phyloP scores from a whole-genome alignment of 2,329 filamentous ascomycete species.

The Colletotrichum phormii region DNA sequence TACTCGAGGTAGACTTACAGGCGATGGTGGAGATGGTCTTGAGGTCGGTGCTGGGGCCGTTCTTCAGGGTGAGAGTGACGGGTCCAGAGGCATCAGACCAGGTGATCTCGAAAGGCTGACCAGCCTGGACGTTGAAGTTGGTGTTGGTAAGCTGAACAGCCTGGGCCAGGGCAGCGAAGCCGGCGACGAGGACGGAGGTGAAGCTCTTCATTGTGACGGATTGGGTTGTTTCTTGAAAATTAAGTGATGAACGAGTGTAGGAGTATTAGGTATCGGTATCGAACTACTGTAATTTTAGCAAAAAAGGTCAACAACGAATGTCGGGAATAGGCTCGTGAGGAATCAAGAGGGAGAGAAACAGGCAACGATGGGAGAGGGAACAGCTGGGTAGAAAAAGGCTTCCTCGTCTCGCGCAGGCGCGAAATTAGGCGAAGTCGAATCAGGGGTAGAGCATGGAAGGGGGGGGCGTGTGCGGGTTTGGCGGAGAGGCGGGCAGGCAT shows the following conservation, averaged over 20 bases:
- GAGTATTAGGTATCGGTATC: conserved; percentile 33
- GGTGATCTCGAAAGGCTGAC: conserved; percentile 55
- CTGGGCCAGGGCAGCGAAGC: conserved; percentile 45
- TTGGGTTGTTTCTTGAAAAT: conserved; percentile 35
- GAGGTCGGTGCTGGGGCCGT: conserved; percentile 51
- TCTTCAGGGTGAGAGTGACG: conserved; percentile 56
- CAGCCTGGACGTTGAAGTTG: conserved; percentile 49
- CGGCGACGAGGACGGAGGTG: conserved; percentile 44
- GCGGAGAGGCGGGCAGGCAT: conserved; percentile 19
- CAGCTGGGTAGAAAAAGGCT: conserved; percentile 34
- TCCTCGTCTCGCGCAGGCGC: conserved; percentile 25
- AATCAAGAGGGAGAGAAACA: conserved; percentile 1
- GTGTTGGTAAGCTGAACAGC: conserved; percentile 50
- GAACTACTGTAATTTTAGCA: conserved; percentile 30
- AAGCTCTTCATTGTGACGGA: conserved; percentile 48
- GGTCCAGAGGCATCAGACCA: conserved; percentile 54
- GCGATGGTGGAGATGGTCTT: conserved; percentile 47
- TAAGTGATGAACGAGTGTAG: conserved; percentile 28
- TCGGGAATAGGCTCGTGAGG: conserved; percentile 34
- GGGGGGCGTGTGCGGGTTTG: conserved; percentile 29
- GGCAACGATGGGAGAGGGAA: background rate
- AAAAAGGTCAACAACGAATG: conserved; percentile 36
- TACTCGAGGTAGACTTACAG: conserved; percentile 45
- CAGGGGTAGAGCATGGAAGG: conserved; percentile 35
- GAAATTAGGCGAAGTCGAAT: conserved; percentile 36